Evolutionary conservation across 1,284 basidiomycete genomes (phyloP).

Genomic region (Macrocystidia cucumis): DNA sequence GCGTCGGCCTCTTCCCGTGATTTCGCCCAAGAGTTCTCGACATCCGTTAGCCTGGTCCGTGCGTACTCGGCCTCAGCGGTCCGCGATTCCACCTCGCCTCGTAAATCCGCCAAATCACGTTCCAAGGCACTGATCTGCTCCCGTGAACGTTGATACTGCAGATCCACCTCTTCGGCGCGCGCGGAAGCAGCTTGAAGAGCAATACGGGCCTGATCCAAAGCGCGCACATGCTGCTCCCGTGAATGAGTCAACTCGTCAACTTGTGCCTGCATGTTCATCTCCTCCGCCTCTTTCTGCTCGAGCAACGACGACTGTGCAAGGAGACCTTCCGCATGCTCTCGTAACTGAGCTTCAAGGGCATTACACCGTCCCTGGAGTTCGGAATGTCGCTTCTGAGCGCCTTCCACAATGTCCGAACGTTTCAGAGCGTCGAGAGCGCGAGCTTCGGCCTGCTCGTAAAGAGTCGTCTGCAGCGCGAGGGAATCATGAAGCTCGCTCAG

Average conservation of each 20-base stretch:
- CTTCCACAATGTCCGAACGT: slow-evolving; percentile 80
- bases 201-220: slow-evolving; percentile 79
- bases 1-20: slow-evolving; percentile 88
- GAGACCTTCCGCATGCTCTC: slow-evolving; percentile 77
- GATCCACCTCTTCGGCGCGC: slow-evolving; percentile 80
- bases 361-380: slow-evolving; percentile 66
- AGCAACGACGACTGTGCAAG: slow-evolving; percentile 70
- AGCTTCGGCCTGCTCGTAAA: slow-evolving; percentile 77
- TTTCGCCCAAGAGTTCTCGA: slow-evolving; percentile 82
- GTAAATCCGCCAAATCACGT: slow-evolving; percentile 67
- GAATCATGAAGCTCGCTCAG: slow-evolving; percentile 70
- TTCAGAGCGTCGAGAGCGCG: slow-evolving; percentile 75
- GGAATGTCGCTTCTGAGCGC: slow-evolving; percentile 71
- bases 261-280: slow-evolving; percentile 55
- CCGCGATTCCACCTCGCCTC: slow-evolving; percentile 70
- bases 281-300: slow-evolving; percentile 79
- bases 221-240: slow-evolving; percentile 78
- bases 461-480: slow-evolving; percentile 66
- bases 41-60: slow-evolving; percentile 57
- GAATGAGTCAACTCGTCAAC: slow-evolving; percentile 64
- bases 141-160: slow-evolving; percentile 61
- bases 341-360: slow-evolving; percentile 58
- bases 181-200: slow-evolving; percentile 72
- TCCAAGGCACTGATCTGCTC: slow-evolving; percentile 67
- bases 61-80: slow-evolving; percentile 69